Conservation (phyloP, 1,284 basidiomycete species). For the Rhodotorula sp. region DNA sequence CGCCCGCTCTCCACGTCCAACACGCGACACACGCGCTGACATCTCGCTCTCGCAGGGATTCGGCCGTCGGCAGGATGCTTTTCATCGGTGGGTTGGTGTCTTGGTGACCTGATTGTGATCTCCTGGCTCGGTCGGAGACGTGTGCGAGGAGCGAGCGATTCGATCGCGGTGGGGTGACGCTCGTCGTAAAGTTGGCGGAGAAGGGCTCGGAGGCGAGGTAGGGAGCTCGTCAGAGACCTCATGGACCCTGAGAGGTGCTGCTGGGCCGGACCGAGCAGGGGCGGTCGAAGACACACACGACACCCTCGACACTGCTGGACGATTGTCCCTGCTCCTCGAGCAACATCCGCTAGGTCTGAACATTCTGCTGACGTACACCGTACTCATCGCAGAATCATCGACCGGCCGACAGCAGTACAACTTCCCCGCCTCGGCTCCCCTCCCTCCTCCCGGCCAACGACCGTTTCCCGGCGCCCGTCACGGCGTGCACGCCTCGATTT, state of each 20-base stretch:
- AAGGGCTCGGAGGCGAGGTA: not conserved
- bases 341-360: not conserved
- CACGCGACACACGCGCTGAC: not conserved
- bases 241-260: not conserved
- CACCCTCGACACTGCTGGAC: not conserved
- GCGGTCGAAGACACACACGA: too few species aligned
- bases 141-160: too few species aligned
- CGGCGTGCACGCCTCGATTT: slow-evolving; percentile 46
- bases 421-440: slow-evolving; percentile 43
- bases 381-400: slow-evolving; percentile 42
- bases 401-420: slow-evolving; percentile 50
- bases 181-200: not conserved
- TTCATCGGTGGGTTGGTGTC: slow-evolving; percentile 19
- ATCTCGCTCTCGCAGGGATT: slow-evolving; percentile 12
- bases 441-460: slow-evolving; percentile 27
- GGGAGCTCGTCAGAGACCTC: not conserved
- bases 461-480: slow-evolving; percentile 35
- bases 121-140: too few species aligned
- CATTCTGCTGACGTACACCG: not conserved
- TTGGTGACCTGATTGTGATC: too few species aligned
- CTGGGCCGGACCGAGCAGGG: too few species aligned
- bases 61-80: slow-evolving; percentile 22
- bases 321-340: not conserved
- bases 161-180: too few species aligned
- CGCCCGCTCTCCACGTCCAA: not conserved